Conservation (phyloP, 2,329 filamentous ascomycete genomes). For the Phialocephala sp. region DNA sequence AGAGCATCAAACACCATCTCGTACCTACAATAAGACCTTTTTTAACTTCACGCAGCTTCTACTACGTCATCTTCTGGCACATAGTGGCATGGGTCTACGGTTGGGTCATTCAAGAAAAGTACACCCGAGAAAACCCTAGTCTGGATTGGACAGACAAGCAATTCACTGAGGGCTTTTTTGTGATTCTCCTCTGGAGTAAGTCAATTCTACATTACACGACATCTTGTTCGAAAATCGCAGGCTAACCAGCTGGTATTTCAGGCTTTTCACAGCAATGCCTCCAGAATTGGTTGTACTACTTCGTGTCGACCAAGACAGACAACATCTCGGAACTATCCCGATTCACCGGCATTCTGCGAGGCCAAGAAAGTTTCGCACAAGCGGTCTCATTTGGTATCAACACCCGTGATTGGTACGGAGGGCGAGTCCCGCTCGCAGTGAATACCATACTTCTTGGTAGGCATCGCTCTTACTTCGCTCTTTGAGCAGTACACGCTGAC, state of each 20-base stretch:
- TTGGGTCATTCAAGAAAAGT: conserved; percentile 61
- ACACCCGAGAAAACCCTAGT: conserved; percentile 57
- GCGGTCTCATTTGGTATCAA: conserved; percentile 4
- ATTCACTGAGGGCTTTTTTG: conserved; percentile 68
- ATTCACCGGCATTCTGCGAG: conserved; percentile 4
- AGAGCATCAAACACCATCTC: background rate
- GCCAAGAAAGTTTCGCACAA: conserved; percentile 6
- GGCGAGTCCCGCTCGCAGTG: background rate
- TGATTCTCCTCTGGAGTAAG: conserved; percentile 64
- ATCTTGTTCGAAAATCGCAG: background rate
- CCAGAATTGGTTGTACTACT: conserved; percentile 4
- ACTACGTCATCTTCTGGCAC: conserved; percentile 65
- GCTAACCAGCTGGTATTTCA: background rate
- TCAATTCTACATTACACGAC: background rate
- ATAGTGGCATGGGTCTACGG: conserved; percentile 56
- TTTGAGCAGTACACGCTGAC: conserved; percentile 19
- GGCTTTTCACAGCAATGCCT: background rate
- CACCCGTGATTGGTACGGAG: conserved; percentile 5
- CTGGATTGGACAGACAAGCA: conserved; percentile 68
- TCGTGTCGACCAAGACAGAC: conserved; percentile 3
- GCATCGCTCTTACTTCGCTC: background rate
- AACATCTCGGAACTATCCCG: conserved; percentile 1
- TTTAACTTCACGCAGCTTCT: conserved; percentile 38
- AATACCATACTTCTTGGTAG: background rate
- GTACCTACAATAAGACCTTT: no score